phyloP scores from a whole-genome alignment of 106 monocot genomes.

The Allium cepa region DNA sequence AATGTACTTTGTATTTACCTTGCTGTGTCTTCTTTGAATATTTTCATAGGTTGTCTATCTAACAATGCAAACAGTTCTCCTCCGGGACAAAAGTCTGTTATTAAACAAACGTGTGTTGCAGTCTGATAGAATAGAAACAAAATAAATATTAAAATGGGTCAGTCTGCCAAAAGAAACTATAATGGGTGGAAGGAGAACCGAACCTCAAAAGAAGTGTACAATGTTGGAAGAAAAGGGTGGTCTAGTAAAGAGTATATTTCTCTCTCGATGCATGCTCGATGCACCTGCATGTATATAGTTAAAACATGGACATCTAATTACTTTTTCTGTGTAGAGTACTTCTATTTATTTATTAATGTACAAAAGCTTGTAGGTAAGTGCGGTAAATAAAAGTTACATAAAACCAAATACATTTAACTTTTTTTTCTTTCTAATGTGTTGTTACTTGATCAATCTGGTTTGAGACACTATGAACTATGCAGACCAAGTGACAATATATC shows the following conservation, averaged over 20 bases:
- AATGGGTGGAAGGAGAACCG: background rate
- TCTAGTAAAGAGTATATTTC: slow-evolving; percentile 85
- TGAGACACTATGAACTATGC: too few relatives aligned
- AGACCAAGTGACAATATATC: too few relatives aligned
- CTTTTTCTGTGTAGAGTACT: too few relatives aligned
- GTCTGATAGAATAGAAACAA: slow-evolving; percentile 45
- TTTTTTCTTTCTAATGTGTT: too few relatives aligned
- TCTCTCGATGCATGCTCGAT: slow-evolving; percentile 89
- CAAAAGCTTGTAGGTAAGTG: too few relatives aligned
- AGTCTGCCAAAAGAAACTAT: too few relatives aligned
- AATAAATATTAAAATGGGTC: slow-evolving; percentile 5
- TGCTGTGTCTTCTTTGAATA: slow-evolving; percentile 82
- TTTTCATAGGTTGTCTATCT: slow-evolving; percentile 95
- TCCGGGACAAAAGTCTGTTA: slow-evolving; percentile 93
- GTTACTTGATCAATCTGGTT: too few relatives aligned
- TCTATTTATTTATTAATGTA: too few relatives aligned
- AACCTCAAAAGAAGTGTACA: slow-evolving; percentile 95
- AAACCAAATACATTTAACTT: too few relatives aligned
- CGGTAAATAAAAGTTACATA: too few relatives aligned
- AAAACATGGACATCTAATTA: background rate
- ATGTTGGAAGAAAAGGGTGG: slow-evolving; percentile 93
- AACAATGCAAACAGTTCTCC: slow-evolving; percentile 93
- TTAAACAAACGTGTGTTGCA: slow-evolving; percentile 82
- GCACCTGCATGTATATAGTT: slow-evolving; percentile 44
- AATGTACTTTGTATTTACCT: slow-evolving; percentile 26